A percentile compares a stretch with the other conserved stretches of the same genome.
These are phyloP conservation scores for Backusella morwellensis DNA, from an alignment of 192 early-diverging fungal genomes.

Conservation along the genomic window DNA sequence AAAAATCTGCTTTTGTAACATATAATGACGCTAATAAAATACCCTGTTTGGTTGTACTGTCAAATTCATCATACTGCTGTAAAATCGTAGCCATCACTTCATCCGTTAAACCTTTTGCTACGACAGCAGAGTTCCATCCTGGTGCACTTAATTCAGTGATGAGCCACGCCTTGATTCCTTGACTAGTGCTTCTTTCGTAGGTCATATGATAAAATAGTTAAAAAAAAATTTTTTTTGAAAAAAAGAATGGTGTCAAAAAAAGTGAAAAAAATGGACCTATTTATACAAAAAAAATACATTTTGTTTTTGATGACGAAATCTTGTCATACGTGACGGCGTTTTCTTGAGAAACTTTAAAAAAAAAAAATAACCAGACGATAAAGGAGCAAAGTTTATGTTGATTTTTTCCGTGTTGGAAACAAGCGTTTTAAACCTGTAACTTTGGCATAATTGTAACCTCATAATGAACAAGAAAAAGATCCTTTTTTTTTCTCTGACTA, in stretches of 20 bases:
- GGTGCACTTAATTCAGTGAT: conserved; percentile 11
- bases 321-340: not conserved
- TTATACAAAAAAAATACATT: not conserved
- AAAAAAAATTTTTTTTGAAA: conserved; percentile 5
- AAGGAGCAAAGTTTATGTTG: no score
- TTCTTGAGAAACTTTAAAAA: not conserved
- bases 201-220: not conserved
- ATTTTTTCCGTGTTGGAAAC: no score
- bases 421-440: no score
- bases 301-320: conserved; percentile 1
- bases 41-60: conserved; percentile 21
- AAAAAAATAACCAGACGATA: not conserved
- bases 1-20: conserved; percentile 22
- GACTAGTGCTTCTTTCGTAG: conserved; percentile 17
- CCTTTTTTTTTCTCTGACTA: no score
- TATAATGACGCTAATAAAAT: conserved; percentile 28
- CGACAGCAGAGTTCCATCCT: conserved; percentile 21
- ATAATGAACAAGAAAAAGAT: no score
- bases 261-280: not conserved
- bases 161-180: conserved; percentile 22
- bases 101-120: conserved; percentile 26
- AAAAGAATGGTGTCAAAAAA: conserved; percentile 11
- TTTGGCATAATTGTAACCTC: no score
- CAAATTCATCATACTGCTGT: conserved; percentile 17
- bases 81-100: conserved; percentile 17